Conservation (phyloP, 768 basidiomycete genomes). For the Pisolithus tinctorius region DNA sequence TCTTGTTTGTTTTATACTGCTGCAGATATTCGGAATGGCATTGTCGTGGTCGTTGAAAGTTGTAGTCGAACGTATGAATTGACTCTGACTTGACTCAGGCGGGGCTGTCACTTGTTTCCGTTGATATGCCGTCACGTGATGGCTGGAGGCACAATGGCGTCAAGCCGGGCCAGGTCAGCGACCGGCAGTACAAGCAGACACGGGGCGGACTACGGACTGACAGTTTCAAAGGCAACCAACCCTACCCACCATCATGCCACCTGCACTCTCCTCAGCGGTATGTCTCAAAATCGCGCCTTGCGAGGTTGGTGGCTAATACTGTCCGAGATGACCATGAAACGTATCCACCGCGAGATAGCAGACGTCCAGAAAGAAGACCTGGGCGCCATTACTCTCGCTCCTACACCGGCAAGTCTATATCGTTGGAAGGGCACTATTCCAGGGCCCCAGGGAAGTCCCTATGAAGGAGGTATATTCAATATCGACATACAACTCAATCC, state of each 20-base stretch:
- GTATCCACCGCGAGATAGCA: constrained; percentile 76
- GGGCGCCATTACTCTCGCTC: constrained; percentile 62
- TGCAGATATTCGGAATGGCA: constrained; percentile 46
- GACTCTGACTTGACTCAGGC: too few relatives aligned
- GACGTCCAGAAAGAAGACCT: constrained; percentile 81
- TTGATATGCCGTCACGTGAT: background rate
- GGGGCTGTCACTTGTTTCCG: constrained; percentile 1
- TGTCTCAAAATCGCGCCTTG: constrained; percentile 1
- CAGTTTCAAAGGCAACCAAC: background rate
- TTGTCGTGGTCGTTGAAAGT: constrained; percentile 30
- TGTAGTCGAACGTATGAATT: background rate
- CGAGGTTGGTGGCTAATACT: constrained; percentile 4
- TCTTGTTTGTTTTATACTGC: constrained; percentile 8
- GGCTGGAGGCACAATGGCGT: too few relatives aligned
- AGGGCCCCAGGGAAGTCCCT: constrained; percentile 76
- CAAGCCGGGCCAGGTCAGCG: too few relatives aligned
- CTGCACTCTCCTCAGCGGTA: constrained; percentile 17
- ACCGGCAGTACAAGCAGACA: too few relatives aligned
- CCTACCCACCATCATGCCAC: constrained; percentile 15
- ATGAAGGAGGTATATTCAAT: constrained; percentile 72
- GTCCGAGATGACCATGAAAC: constrained; percentile 61
- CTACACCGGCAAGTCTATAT: constrained; percentile 59
- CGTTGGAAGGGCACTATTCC: constrained; percentile 74
- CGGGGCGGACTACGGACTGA: constrained; percentile 11
- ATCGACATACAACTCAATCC: constrained; percentile 56